Evolutionary conservation across 257 asterid genomes (phyloP).

Genomic region (Solanum clarkiae): DNA sequence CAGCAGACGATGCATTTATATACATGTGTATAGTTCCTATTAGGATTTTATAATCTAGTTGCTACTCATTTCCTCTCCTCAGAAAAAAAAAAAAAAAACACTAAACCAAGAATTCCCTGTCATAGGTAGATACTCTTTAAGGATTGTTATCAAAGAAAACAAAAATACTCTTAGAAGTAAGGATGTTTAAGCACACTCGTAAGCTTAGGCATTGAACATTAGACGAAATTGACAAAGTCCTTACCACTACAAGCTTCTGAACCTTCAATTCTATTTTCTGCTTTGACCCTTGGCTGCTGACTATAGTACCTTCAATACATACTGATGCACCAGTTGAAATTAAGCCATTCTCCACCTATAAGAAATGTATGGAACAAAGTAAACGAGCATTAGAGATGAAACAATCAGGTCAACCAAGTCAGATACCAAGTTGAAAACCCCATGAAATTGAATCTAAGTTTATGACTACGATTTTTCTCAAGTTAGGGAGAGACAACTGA

Average conservation of each 20-base stretch:
- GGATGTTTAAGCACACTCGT: not conserved
- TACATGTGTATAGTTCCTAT: not conserved
- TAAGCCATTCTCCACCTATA: constrained; percentile 65
- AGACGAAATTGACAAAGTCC: not conserved
- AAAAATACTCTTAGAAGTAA: not conserved
- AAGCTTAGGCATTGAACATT: not conserved
- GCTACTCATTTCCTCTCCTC: not conserved
- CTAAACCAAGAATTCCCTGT: not conserved
- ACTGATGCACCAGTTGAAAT: constrained; percentile 85
- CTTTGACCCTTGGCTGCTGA: constrained; percentile 90
- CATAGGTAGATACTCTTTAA: not conserved
- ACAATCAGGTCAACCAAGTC: not conserved
- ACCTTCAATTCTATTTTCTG: constrained; percentile 86
- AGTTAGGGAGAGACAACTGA: not conserved
- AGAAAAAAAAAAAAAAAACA: not conserved
- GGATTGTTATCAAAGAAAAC: not conserved
- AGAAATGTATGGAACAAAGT: not conserved
- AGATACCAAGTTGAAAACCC: not conserved
- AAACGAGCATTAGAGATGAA: not conserved
- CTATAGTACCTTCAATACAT: constrained; percentile 64
- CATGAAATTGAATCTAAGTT: not conserved
- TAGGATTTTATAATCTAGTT: not conserved
- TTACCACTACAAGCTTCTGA: constrained; percentile 77
- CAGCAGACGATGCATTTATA: not conserved
- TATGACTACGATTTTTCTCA: not conserved